Base-by-base conservation (phyloP, 129 eudicot species). In the Flaveria brownii region DNA sequence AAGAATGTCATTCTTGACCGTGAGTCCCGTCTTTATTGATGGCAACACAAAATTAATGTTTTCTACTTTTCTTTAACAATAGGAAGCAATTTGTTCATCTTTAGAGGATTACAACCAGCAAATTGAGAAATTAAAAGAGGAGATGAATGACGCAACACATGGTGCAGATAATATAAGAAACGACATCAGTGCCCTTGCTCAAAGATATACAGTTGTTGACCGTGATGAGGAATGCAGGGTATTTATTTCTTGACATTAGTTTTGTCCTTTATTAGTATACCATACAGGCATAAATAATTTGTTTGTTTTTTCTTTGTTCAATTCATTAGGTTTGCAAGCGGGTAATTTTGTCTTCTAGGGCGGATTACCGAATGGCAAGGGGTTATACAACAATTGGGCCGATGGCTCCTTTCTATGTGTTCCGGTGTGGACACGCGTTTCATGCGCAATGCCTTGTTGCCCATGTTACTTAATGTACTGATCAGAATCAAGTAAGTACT, bases 171-270 rank as follows among this genome's bases (percentile, higher is more conserved):
- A 91, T 84, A 94, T 94, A 62, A 87, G 97, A 78, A 91, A 87
- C 76, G 97, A 94, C 69, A 94, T 94, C 39, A 87, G 91, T 78
- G 96, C 98, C 46, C 98, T 94, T 84, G 93, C 97, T 66, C 98
- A 94, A 56, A 82, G 98, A 82, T 94, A 89, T 78, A 86, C 97
- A 47, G 84, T 94, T 26, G 89, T 94, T 66, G 95, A 94, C 59
- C 96, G 87, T 45, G 98, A 89, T 47, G 98, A 94, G 68, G 98
- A 89, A 73, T 94, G 98, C 76, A 97, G 98, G 97, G 98, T 94
- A 88, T 73, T 74, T 30, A 25, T 78, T 77, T 68, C 57, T 64
- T 2, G 46, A 61, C 71, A 39, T 45, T 4, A 75, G 25, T 75
- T 15, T 64, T 75, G 39, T 2, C 51, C 13, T 49, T 47, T 39